Evolutionary conservation across 2,329 filamentous ascomycete species (phyloP), one percentile per base, ranked within the genome.

Genomic region (Colletotrichum gloeosporioides): DNA sequence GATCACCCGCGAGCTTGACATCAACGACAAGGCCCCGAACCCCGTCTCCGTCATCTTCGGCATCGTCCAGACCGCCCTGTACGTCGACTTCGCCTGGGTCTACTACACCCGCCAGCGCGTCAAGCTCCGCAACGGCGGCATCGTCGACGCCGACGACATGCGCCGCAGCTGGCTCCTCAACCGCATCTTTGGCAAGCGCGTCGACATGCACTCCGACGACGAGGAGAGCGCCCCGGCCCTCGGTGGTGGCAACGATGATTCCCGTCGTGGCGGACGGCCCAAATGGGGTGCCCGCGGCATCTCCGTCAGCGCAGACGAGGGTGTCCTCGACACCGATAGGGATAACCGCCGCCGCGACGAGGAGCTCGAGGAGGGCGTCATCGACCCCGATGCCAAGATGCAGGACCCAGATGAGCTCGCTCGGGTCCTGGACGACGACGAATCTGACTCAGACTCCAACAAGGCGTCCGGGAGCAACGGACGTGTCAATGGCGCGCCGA

Each of bases 61-160:
- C 72, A 87, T 98, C 76, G 88, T 99, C 31, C 96, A 99, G 87
- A 98, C 96, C 0, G 93, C 94, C 2, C 91, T 98, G 59, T 98
- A 98, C 85, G 84, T 96, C 80, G 96, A 99, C 85, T 99, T 99
- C 83, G 96, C 95, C 44, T 98, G 96, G 96, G 96, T 99, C 2
- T 99, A 99, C 88, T 98, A 95, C 87, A 95, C 94, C 13, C 92
- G 96, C 78, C 96, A 98, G 87, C 92, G 96, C 73, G 96, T 99
- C 82, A 98, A 98, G 92, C 92, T 99, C 18, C 92, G 96, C 77
- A 93, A 92, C 79, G 96, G 96, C 61, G 95, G 95, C 8, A 90
- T 98, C 22, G 95, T 99, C 16, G 96, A 99, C 82, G 93, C 94
- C 6, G 96, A 98, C 79, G 96, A 99, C 83, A 89, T 98, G 82